Base-by-base conservation (phyloP, 2,329 filamentous ascomycete species). In the Pseudomassariella vexata region DNA sequence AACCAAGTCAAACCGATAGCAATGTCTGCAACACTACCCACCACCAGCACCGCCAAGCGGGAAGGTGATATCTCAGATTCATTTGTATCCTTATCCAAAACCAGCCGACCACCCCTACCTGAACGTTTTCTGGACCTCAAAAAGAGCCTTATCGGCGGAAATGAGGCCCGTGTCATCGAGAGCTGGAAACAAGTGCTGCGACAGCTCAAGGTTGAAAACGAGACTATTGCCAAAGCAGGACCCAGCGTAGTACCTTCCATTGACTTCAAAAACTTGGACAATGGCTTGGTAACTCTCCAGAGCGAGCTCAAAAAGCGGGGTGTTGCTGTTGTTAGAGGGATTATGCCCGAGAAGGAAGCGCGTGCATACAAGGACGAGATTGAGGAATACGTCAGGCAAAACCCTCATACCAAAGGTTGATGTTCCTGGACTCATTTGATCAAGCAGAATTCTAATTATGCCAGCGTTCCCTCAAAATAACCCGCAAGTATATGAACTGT, bases 401-500 rank as follows among this genome's bases (percentile, higher is more conserved):
- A 88, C 47, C 71, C 76, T 0, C 62, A 60, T 4, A 79, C 76
- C 4, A 68, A 62, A 61, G 68, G 70, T 66, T 39, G n/a, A n/a
- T 40, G 52, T 35, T 15, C 1, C 25, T 21, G n/a, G 12, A 23
- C 21, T 6, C 19, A 6, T 9, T 11, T 25, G 15, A n/a, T 3
- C 7, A 23, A n/a, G n/a, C n/a, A n/a, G n/a, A n/a, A n/a, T n/a
- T 17, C 16, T 56, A 39, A 31, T 15, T 18, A 8, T 4, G 20
- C 14, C 23, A 71, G 82, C 76, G 3, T 88, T 85, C 40, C 84
- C 82, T 0, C 56, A 68, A 0, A 61, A 80, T 27, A 68, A 79
- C 24, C 82, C 81, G 0, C 77, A 83, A 26, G 82, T 88, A 5
- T 85, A 76, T 47, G 83, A 87, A 52, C 62, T 88, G 2, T 88